Percentiles rank a stretch among this genome's conserved stretches.
These are phyloP conservation scores for Bipolaris cookei DNA, from an alignment of 2,329 filamentous ascomycete species.

Conservation along the genomic window DNA sequence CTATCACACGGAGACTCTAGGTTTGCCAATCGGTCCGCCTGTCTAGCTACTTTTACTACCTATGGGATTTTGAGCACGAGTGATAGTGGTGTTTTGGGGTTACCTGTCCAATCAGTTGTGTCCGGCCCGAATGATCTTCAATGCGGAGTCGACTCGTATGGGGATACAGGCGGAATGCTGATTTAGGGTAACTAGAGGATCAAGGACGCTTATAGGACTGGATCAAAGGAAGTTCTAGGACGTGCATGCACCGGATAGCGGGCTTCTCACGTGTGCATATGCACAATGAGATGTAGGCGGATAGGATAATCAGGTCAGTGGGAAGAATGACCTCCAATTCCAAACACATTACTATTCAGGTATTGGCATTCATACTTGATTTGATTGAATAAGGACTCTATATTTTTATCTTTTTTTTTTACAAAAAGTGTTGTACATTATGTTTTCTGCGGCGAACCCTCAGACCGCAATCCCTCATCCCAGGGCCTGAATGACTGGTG, in stretches of 20 bases:
- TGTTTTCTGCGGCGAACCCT: not conserved
- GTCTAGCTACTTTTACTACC: conserved; percentile 1
- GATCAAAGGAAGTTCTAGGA: conserved; percentile 2
- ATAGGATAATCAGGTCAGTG: not conserved
- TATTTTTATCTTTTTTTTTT: no score
- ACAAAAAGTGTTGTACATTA: no score
- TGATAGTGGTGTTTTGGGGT: not conserved
- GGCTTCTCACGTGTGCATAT: not conserved
- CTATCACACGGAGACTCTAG: not conserved
- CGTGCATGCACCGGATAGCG: not conserved
- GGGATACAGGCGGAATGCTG: not conserved
- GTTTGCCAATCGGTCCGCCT: not conserved
- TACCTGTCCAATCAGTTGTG: not conserved
- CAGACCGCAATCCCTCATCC: conserved; percentile 9
- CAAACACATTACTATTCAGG: no score
- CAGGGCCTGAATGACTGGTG: conserved; percentile 22
- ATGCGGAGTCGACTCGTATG: conserved; percentile 4
- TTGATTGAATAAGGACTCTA: not conserved
- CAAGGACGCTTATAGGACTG: not conserved
- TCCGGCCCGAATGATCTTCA: conserved; percentile 6
- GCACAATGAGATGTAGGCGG: not conserved
- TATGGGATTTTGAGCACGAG: not conserved
- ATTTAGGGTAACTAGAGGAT: not conserved
- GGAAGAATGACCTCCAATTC: not conserved
- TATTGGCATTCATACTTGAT: not conserved